A percentile compares a stretch with the other conserved stretches of the same genome.
phyloP scores from a whole-genome alignment of 768 basidiomycete species.

The Hemileccinum rubropunctum region DNA sequence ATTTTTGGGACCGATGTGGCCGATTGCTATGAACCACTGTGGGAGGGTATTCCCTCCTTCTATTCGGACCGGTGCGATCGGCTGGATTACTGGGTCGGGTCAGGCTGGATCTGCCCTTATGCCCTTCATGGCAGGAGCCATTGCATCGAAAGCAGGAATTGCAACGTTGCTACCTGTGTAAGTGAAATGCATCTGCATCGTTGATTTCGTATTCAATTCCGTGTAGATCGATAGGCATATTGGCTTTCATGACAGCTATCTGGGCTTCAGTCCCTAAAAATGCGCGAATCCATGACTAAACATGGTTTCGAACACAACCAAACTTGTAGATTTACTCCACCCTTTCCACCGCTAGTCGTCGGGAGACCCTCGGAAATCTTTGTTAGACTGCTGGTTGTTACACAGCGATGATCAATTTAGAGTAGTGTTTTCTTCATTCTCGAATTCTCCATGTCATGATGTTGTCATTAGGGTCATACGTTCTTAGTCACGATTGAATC shows the following conservation, averaged over 20 bases:
- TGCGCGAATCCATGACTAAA: slow-evolving; percentile 6
- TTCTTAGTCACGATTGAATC: background rate
- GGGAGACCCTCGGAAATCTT: no score
- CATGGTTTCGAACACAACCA: background rate
- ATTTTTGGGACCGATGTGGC: slow-evolving; percentile 72
- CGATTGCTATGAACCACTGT: slow-evolving; percentile 43
- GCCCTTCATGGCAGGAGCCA: slow-evolving; percentile 49
- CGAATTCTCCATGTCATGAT: no score
- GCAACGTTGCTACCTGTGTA: slow-evolving; percentile 48
- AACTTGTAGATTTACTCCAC: no score
- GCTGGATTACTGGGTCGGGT: slow-evolving; percentile 54
- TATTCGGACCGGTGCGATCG: slow-evolving; percentile 38
- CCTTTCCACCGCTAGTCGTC: no score
- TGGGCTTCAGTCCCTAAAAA: slow-evolving; percentile 39
- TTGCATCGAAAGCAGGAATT: slow-evolving; percentile 43
- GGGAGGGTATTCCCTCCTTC: slow-evolving; percentile 34
- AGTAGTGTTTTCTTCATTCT: no score
- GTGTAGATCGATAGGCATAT: slow-evolving; percentile 32
- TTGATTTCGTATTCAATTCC: background rate
- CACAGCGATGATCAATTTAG: no score
- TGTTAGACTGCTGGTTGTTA: no score
- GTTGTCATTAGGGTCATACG: no score
- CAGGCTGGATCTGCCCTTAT: slow-evolving; percentile 49
- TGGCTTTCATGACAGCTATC: slow-evolving; percentile 37
- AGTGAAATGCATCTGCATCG: slow-evolving; percentile 16